Evolutionary conservation across 306 rosid genomes (phyloP).

Genomic region (Lathyrus aphaca): DNA sequence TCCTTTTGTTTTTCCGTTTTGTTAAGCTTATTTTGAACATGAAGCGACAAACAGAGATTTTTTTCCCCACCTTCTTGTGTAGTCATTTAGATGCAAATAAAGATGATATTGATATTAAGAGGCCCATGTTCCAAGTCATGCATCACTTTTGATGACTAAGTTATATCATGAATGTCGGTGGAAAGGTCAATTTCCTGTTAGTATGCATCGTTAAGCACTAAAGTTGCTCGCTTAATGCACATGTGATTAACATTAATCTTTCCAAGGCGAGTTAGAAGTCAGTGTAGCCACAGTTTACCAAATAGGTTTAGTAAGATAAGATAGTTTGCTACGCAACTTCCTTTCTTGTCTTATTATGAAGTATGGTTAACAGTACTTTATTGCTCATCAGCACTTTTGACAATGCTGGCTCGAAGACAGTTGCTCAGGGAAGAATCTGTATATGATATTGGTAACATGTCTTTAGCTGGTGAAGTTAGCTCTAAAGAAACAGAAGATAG

Average conservation of each 20-base stretch:
- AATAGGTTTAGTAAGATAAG: slow-evolving; percentile 24
- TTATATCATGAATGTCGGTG: slow-evolving; percentile 2
- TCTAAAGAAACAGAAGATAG: slow-evolving; percentile 46
- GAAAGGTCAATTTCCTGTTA: slow-evolving; percentile 15
- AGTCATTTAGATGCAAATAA: slow-evolving; percentile 18
- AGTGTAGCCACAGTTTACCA: slow-evolving; percentile 25
- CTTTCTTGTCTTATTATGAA: slow-evolving; percentile 29
- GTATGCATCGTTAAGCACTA: background rate
- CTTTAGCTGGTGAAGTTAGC: slow-evolving; percentile 49
- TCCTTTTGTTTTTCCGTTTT: slow-evolving; percentile 12
- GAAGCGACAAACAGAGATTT: slow-evolving; percentile 3
- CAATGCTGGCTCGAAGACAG: slow-evolving; percentile 73
- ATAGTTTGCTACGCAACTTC: background rate
- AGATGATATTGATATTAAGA: slow-evolving; percentile 26
- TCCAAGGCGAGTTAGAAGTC: slow-evolving; percentile 19
- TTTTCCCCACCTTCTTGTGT: background rate
- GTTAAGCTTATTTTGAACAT: slow-evolving; percentile 31
- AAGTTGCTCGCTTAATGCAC: slow-evolving; percentile 18
- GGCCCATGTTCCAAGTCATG: background rate
- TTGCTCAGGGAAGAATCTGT: slow-evolving; percentile 54
- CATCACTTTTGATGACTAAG: slow-evolving; percentile 18
- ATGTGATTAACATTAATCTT: slow-evolving; percentile 3
- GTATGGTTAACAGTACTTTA: slow-evolving; percentile 37
- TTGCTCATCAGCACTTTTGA: slow-evolving; percentile 69
- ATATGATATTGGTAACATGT: slow-evolving; percentile 45